Conservation (phyloP, 1,284 basidiomycete genomes). For the Lignosus rhinocerotis region DNA sequence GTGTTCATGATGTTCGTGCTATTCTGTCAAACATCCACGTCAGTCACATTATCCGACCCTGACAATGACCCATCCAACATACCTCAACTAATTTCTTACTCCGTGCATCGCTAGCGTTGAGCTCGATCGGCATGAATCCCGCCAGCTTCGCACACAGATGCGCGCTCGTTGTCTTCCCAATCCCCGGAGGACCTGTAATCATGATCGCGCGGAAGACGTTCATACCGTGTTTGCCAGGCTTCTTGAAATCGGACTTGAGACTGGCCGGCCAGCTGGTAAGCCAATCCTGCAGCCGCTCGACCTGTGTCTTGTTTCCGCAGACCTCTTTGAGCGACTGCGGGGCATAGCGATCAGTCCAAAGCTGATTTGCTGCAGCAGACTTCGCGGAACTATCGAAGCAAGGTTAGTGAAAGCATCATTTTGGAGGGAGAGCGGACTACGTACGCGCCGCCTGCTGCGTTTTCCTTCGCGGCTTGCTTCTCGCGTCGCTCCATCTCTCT, state of each 20-base stretch:
- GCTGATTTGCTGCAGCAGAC: slow-evolving; percentile 54
- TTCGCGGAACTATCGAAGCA: slow-evolving; percentile 27
- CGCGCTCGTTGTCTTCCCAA: slow-evolving; percentile 97
- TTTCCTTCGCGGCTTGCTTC: slow-evolving; percentile 44
- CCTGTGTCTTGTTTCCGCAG: slow-evolving; percentile 90
- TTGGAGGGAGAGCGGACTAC: slow-evolving; percentile 14
- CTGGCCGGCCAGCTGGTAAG: slow-evolving; percentile 78
- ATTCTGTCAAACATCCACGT: slow-evolving; percentile 47
- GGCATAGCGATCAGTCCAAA: slow-evolving; percentile 97
- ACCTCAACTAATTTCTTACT: slow-evolving; percentile 98
- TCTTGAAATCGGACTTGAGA: slow-evolving; percentile 82
- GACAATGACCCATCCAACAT: slow-evolving; percentile 3
- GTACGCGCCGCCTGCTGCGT: neutral
- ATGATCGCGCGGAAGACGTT: slow-evolving; percentile 87
- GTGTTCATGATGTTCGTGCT: slow-evolving; percentile 87
- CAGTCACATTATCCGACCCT: neutral
- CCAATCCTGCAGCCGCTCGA: slow-evolving; percentile 90
- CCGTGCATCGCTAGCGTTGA: slow-evolving; percentile 94
- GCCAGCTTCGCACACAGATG: slow-evolving; percentile 88
- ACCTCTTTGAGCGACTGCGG: slow-evolving; percentile 87
- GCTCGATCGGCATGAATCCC: slow-evolving; percentile 90
- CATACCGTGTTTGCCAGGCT: slow-evolving; percentile 90
- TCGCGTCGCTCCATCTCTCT: slow-evolving; percentile 76
- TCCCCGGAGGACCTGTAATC: slow-evolving; percentile 92
- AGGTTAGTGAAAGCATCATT: slow-evolving; percentile 3